Conservation (phyloP, 306 rosid species). For the Alnus glutinosa region DNA sequence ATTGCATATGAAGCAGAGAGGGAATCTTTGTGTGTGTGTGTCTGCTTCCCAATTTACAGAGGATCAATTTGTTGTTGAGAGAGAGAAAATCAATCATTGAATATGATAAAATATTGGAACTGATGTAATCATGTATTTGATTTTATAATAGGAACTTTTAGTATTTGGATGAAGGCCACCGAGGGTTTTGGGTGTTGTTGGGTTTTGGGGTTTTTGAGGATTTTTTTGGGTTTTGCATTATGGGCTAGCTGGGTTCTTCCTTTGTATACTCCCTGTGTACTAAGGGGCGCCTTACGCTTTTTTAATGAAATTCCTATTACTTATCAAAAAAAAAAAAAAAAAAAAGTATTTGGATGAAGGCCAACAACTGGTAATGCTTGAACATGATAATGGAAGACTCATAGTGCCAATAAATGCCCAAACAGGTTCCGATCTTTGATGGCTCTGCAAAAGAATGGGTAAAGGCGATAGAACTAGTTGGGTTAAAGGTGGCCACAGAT, state of each 20-base stretch:
- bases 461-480: conserved; percentile 64
- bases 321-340: too few relatives aligned
- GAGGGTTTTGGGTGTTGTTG: too few relatives aligned
- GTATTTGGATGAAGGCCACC: background rate
- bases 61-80: background rate
- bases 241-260: too few relatives aligned
- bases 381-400: conserved; percentile 22
- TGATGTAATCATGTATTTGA: background rate
- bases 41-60: too few relatives aligned
- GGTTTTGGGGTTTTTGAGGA: too few relatives aligned
- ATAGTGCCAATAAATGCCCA: conserved; percentile 17
- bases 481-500: conserved; percentile 63
- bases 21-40: background rate
- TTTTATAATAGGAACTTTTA: background rate
- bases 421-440: conserved; percentile 88
- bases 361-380: background rate
- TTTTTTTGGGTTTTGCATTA: too few relatives aligned
- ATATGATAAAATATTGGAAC: background rate
- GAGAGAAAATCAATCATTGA: background rate
- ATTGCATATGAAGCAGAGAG: background rate
- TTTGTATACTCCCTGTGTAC: too few relatives aligned
- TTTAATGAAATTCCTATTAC: too few relatives aligned
- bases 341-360: background rate
- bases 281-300: too few relatives aligned
- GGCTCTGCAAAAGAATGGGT: conserved; percentile 92